A percentile compares a stretch with the other conserved stretches of the same genome.
Conservation (phyloP, 495 filamentous ascomycete species). For the Friedmanniomyces simplex region DNA sequence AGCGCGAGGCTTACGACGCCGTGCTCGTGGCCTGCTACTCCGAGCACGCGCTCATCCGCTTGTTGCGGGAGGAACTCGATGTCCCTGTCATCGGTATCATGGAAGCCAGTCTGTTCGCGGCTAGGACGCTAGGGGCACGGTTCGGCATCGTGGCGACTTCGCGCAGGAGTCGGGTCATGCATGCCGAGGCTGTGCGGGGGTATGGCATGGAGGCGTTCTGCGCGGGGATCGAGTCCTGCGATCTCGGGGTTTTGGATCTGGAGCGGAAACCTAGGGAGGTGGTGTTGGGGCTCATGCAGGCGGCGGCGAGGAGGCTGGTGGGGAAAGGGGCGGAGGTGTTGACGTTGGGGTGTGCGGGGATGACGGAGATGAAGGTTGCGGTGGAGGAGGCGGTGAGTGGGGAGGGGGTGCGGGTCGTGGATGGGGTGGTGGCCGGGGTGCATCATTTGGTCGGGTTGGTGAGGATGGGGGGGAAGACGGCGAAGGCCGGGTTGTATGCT, state of each 20-base stretch:
- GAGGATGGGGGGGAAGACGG: constrained; percentile 20
- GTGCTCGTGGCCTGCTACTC: constrained; percentile 43
- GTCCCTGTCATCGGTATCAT: constrained; percentile 41
- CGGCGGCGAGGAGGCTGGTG: constrained; percentile 31
- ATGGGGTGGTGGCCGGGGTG: constrained; percentile 24
- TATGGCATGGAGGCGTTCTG: constrained; percentile 35
- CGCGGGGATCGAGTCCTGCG: constrained; percentile 33
- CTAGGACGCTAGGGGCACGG: constrained; percentile 16
- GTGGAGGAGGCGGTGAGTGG: constrained; percentile 37
- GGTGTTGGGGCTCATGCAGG: constrained; percentile 33
- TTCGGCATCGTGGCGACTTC: constrained; percentile 36
- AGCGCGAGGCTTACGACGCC: constrained; percentile 34
- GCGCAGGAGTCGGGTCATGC: constrained; percentile 32
- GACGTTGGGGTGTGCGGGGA: constrained; percentile 40
- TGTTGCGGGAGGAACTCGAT: constrained; percentile 38
- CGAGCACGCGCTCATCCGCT: constrained; percentile 39
- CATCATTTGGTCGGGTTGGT: constrained; percentile 22
- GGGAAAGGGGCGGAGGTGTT: constrained; percentile 38
- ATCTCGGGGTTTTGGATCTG: constrained; percentile 36
- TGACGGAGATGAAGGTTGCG: constrained; percentile 37
- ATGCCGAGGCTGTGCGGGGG: constrained; percentile 33
- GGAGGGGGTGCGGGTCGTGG: constrained; percentile 23
- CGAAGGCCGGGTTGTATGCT: constrained; percentile 21
- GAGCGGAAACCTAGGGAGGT: constrained; percentile 31
- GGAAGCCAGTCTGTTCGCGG: constrained; percentile 31